phyloP scores from a whole-genome alignment of 495 filamentous ascomycete genomes.

The Corynascus novoguineensis region DNA sequence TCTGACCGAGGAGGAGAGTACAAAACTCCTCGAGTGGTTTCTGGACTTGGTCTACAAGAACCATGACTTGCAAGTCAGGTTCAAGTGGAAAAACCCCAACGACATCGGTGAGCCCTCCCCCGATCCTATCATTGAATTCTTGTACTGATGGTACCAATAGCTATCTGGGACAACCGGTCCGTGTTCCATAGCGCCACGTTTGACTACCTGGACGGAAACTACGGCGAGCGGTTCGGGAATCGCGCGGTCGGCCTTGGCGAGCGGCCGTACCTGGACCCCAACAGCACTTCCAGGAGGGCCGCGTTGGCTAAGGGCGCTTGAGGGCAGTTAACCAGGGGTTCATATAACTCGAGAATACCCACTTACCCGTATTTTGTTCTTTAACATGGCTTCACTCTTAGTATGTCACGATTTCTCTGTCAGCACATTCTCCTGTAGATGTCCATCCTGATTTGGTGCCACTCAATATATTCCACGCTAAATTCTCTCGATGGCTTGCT shows the following conservation, averaged over 20 bases:
- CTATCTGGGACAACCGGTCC: constrained; percentile 73
- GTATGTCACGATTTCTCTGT: too few relatives aligned
- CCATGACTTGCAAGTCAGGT: constrained; percentile 68
- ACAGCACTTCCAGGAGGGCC: constrained; percentile 52
- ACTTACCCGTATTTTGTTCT: too few relatives aligned
- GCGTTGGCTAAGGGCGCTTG: constrained; percentile 36
- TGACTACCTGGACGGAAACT: constrained; percentile 52
- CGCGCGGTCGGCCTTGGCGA: constrained; percentile 61
- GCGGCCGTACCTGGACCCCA: constrained; percentile 57
- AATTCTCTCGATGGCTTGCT: too few relatives aligned
- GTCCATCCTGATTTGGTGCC: too few relatives aligned
- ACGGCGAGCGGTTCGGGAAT: constrained; percentile 56
- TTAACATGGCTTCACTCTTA: too few relatives aligned
- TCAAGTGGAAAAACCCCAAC: constrained; percentile 56
- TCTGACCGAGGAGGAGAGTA: constrained; percentile 56
- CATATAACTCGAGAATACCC: too few relatives aligned
- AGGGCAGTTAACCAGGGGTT: background rate
- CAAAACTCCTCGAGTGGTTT: constrained; percentile 55
- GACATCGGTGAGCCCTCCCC: constrained; percentile 43
- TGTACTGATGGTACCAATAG: constrained; percentile 28
- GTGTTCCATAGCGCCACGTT: constrained; percentile 64
- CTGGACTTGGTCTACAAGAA: constrained; percentile 57
- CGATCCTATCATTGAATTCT: background rate
- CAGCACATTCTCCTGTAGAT: too few relatives aligned
- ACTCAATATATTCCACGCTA: too few relatives aligned